phyloP scores from a whole-genome alignment of 163 green algal genomes.

The Prototheca wickerhamii region DNA sequence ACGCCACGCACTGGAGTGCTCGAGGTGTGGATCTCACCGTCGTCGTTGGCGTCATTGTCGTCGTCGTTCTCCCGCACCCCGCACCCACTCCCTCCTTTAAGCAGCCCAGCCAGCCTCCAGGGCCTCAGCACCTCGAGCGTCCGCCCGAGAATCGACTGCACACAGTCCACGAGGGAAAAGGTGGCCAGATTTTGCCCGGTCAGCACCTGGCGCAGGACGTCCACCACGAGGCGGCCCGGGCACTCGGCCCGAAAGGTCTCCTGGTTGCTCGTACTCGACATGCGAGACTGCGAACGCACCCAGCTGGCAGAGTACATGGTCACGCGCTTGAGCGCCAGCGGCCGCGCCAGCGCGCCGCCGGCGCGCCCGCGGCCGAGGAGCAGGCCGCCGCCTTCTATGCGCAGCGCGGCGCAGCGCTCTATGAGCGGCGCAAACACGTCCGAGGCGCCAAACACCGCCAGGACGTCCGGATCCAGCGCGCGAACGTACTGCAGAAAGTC shows the following conservation, averaged over 20 bases:
- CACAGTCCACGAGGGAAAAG: slow-evolving; percentile 72
- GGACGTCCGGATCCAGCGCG: slow-evolving; percentile 1
- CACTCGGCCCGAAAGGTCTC: slow-evolving; percentile 54
- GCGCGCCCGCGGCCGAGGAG: not conserved
- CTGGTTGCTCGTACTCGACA: slow-evolving; percentile 69
- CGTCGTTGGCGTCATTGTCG: too few species aligned
- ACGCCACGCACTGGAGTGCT: too few species aligned
- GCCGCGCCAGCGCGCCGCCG: not conserved
- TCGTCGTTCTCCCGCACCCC: too few species aligned
- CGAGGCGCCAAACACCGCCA: slow-evolving; percentile 11
- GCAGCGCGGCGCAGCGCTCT: not conserved
- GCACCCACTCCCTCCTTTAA: not conserved
- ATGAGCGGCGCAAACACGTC: not conserved
- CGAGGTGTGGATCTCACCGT: too few species aligned
- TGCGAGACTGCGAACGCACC: slow-evolving; percentile 43
- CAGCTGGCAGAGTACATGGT: slow-evolving; percentile 12
- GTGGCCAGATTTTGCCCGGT: slow-evolving; percentile 51
- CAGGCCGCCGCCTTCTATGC: not conserved
- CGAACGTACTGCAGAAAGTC: not conserved
- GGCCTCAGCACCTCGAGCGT: slow-evolving; percentile 59
- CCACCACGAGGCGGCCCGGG: slow-evolving; percentile 42
- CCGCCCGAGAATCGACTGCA: slow-evolving; percentile 40
- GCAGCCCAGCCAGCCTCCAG: slow-evolving; percentile 18
- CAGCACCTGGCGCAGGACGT: slow-evolving; percentile 58
- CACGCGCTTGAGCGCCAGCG: not conserved